Conservation (phyloP, 2,329 filamentous ascomycete species). For the Alternaria sp. region DNA sequence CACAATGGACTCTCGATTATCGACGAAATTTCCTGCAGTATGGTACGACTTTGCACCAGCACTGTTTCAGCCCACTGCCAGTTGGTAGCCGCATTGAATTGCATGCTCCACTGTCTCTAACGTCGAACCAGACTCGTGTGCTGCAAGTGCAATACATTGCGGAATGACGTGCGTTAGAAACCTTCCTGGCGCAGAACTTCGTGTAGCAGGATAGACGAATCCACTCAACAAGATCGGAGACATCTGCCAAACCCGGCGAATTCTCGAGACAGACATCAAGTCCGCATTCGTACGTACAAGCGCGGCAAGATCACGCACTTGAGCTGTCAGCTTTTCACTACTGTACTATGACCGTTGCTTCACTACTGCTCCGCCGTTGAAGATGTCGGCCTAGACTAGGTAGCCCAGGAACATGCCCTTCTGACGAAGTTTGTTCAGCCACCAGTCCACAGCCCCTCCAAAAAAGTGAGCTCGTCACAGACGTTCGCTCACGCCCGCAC, state of each 20-base stretch:
- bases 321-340: conserved; percentile 4
- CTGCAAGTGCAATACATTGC: conserved; percentile 1
- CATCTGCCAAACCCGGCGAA: not conserved
- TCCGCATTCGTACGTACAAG: not conserved
- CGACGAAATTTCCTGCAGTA: not conserved
- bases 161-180: conserved; percentile 14
- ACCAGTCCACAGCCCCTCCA: not conserved
- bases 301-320: not conserved
- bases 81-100: not conserved
- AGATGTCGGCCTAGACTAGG: not conserved
- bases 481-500: not conserved
- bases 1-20: conserved; percentile 2
- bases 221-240: conserved; percentile 3
- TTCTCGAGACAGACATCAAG: not conserved
- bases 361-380: conserved; percentile 5
- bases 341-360: conserved; percentile 7
- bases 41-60: conserved; percentile 8
- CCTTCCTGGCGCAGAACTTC: conserved; percentile 1
- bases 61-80: conserved; percentile 12
- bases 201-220: conserved; percentile 4
- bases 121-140: not conserved
- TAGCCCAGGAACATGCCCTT: conserved; percentile 4
- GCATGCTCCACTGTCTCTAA: not conserved
- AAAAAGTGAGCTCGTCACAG: conserved; percentile 1
- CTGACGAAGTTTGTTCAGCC: conserved; percentile 1